Conservation (phyloP, 2,329 filamentous ascomycete species). For the Monilinia laxa region DNA sequence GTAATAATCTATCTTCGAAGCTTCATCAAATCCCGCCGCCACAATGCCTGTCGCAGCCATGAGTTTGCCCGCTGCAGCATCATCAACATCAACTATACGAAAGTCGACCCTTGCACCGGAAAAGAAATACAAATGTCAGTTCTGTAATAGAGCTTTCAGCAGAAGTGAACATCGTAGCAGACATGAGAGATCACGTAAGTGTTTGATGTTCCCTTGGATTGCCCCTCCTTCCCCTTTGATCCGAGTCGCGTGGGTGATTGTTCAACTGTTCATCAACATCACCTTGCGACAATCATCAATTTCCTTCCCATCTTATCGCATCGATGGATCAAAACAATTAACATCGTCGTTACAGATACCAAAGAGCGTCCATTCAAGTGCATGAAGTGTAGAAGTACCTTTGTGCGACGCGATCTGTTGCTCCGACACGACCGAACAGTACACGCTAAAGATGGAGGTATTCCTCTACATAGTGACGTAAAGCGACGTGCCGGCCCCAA, state of each 20-base stretch:
- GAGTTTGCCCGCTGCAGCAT: constrained; percentile 59
- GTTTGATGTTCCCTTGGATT: constrained; percentile 24
- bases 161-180: constrained; percentile 94
- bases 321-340: constrained; percentile 21
- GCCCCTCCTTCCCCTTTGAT: constrained; percentile 27
- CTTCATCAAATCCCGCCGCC: constrained; percentile 26
- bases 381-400: constrained; percentile 96
- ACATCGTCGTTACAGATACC: constrained; percentile 64
- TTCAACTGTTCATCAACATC: constrained; percentile 10
- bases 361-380: constrained; percentile 99
- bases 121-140: constrained; percentile 99
- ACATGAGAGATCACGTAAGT: constrained; percentile 98
- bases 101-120: constrained; percentile 79
- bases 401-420: constrained; percentile 93
- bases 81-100: constrained; percentile 64
- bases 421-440: constrained; percentile 97
- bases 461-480: constrained; percentile 89
- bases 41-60: constrained; percentile 64
- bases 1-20: constrained; percentile 6
- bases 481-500: constrained; percentile 79
- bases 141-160: constrained; percentile 96
- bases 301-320: background rate
- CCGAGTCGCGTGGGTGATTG: constrained; percentile 25
- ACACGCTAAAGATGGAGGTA: constrained; percentile 94
- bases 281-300: constrained; percentile 9